Evolutionary conservation across 169 alveolate species (phyloP), one percentile per base, ranked within the genome.

Genomic region (Cryptosporidium sp.): DNA sequence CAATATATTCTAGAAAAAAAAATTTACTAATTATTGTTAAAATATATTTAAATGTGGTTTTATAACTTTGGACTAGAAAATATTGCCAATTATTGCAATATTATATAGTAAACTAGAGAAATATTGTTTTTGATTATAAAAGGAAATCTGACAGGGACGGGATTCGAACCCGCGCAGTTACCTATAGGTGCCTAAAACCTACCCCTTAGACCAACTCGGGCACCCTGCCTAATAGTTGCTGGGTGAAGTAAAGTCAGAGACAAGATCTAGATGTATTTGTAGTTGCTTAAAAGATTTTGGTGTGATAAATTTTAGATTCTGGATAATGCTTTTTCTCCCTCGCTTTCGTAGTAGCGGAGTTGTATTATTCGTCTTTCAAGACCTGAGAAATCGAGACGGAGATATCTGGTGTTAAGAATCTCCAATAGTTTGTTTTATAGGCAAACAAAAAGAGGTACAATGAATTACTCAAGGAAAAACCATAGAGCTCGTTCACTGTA

Each of bases 151-250:
- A 80, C 89, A 80, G 89, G 89, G 89, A 80, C 89, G 89, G 89
- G 89, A 80, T 59, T 80, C 89, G 89, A 80, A 80, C 89, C 89
- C 89, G 89, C 89, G 89, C 89, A 80, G 89, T 80, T 80, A 80
- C 89, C 89, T 80, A 80, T 80, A 80, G 89, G 89, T 80, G 89
- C 89, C 89, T 80, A 80, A 80, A 80, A 80, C 89, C 89, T 80
- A 80, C 89, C 89, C 89, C 89, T 80, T 80, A 59, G 89, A 80
- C 89, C 89, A 80, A 80, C 89, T 80, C 89, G 89, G 89, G 89
- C 89, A 80, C 89, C 89, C 89, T 80, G 89, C 89, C 89, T 62
- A 59, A 73, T 35, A n/a, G 16, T 21, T 45, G 31, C 21, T n/a
- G 37, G 1, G 69, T 1, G 0, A 26, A 16, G 2, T 50, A 21